These are phyloP conservation scores for Aspergillus cejpii DNA, from an alignment of 2,329 filamentous ascomycete species.

Conservation along the genomic window DNA sequence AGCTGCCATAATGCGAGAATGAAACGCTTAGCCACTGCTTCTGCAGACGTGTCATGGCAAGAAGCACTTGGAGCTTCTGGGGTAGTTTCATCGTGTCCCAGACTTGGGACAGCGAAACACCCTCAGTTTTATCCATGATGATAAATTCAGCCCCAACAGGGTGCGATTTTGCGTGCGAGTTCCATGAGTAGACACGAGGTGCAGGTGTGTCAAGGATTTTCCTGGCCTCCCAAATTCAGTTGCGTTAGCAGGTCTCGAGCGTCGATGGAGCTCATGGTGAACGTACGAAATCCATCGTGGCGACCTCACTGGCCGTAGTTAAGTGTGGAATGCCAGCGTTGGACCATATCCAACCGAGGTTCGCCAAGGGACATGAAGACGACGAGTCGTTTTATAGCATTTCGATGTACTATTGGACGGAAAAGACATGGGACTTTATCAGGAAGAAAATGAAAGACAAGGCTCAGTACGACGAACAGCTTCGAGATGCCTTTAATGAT, in stretches of 20 bases:
- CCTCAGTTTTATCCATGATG: conserved; percentile 20
- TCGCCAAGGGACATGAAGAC: background rate
- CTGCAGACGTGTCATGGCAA: conserved; percentile 23
- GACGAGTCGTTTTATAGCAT: background rate
- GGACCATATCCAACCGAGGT: background rate
- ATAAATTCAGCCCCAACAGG: conserved; percentile 20
- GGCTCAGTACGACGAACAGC: background rate
- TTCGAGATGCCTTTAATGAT: background rate
- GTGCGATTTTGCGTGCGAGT: conserved; percentile 16
- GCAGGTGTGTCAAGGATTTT: conserved; percentile 18
- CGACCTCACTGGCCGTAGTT: conserved; percentile 36
- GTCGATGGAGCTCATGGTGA: background rate
- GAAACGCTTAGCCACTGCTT: conserved; percentile 24
- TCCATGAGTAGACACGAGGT: conserved; percentile 19
- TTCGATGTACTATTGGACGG: background rate
- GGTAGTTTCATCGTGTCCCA: conserved; percentile 20
- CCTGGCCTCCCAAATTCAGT: conserved; percentile 17
- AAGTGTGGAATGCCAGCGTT: conserved; percentile 25
- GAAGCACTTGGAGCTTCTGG: conserved; percentile 23
- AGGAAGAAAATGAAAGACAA: background rate
- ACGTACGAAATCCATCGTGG: conserved; percentile 25
- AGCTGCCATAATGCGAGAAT: conserved; percentile 27
- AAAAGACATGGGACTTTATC: background rate
- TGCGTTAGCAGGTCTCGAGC: conserved; percentile 10
- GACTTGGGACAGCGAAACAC: conserved; percentile 21